Conservation (phyloP, 2,329 filamentous ascomycete species). For the Ilyonectria sp. region DNA sequence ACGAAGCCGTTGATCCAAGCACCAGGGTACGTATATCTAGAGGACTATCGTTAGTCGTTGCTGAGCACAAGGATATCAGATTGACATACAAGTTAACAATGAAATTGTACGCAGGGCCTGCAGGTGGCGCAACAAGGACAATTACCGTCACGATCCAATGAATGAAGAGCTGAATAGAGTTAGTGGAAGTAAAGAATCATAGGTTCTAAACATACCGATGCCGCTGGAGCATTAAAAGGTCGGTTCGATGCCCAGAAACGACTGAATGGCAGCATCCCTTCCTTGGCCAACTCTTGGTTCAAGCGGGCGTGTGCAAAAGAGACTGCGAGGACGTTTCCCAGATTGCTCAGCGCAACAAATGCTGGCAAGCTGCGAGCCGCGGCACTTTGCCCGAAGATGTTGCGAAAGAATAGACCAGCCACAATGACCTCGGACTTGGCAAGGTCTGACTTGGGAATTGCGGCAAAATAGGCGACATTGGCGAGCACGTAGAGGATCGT, state of each 20-base stretch:
- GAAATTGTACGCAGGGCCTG: slow-evolving; percentile 79
- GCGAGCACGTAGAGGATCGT: slow-evolving; percentile 75
- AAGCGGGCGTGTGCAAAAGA: slow-evolving; percentile 72
- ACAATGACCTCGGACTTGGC: slow-evolving; percentile 72
- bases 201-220: slow-evolving; percentile 56
- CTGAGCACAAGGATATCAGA: accelerated
- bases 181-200: slow-evolving; percentile 1
- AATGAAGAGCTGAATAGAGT: slow-evolving; percentile 64
- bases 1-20: slow-evolving; percentile 70
- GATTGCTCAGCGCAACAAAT: slow-evolving; percentile 73
- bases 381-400: slow-evolving; percentile 72
- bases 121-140: slow-evolving; percentile 76
- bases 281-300: slow-evolving; percentile 78
- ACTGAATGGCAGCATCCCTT: slow-evolving; percentile 77
- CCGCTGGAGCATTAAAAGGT: slow-evolving; percentile 76
- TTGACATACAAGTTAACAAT: slow-evolving; percentile 65
- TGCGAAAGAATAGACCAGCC: slow-evolving; percentile 73
- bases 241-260: slow-evolving; percentile 79
- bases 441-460: slow-evolving; percentile 71
- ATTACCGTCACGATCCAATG: slow-evolving; percentile 78
- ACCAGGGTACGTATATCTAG: slow-evolving; percentile 64
- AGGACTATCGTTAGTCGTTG: slow-evolving; percentile 29
- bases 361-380: slow-evolving; percentile 64
- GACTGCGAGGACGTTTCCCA: slow-evolving; percentile 75
- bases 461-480: slow-evolving; percentile 77